Percentiles rank a stretch among this genome's conserved stretches.
Evolutionary conservation across 768 basidiomycete genomes (phyloP).

Genomic region (Termitomyces sp.): DNA sequence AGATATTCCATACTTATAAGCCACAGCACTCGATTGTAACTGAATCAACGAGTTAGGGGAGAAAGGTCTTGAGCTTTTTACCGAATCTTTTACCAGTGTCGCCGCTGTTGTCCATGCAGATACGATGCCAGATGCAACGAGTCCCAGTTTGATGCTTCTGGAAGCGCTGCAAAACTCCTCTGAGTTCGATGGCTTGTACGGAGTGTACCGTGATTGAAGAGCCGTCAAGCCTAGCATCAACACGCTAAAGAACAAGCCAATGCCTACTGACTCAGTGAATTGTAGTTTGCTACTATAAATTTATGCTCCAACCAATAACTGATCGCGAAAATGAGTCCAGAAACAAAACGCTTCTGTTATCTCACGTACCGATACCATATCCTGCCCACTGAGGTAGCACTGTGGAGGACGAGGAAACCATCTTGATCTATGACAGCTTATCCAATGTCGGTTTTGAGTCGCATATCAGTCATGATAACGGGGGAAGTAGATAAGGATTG

Average conservation of each 20-base stretch:
- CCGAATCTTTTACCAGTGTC: conserved; percentile 42
- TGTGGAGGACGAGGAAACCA: no score
- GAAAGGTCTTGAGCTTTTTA: neutral
- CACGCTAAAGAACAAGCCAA: conserved; percentile 81
- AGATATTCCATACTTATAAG: conserved; percentile 78
- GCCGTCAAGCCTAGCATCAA: conserved; percentile 78
- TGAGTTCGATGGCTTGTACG: conserved; percentile 69
- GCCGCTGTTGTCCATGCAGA: conserved; percentile 92
- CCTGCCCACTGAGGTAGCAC: conserved; percentile 14
- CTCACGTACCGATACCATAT: conserved; percentile 18
- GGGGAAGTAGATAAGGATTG: no score
- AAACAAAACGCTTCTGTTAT: neutral
- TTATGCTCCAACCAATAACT: conserved; percentile 40
- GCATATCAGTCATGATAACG: no score
- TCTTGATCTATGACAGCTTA: no score
- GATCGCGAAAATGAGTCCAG: neutral
- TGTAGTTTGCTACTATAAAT: no score
- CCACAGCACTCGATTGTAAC: conserved; percentile 80
- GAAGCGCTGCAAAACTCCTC: conserved; percentile 85
- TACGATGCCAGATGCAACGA: conserved; percentile 91
- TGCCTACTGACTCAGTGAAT: conserved; percentile 41
- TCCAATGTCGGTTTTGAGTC: no score
- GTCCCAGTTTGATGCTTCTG: conserved; percentile 80
- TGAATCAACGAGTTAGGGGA: neutral
- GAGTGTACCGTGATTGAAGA: conserved; percentile 80